A percentile compares a stretch with the other conserved stretches of the same genome.
Evolutionary conservation across 2,329 filamentous ascomycete species (phyloP).

Genomic region (Graphilbum fragrans): DNA sequence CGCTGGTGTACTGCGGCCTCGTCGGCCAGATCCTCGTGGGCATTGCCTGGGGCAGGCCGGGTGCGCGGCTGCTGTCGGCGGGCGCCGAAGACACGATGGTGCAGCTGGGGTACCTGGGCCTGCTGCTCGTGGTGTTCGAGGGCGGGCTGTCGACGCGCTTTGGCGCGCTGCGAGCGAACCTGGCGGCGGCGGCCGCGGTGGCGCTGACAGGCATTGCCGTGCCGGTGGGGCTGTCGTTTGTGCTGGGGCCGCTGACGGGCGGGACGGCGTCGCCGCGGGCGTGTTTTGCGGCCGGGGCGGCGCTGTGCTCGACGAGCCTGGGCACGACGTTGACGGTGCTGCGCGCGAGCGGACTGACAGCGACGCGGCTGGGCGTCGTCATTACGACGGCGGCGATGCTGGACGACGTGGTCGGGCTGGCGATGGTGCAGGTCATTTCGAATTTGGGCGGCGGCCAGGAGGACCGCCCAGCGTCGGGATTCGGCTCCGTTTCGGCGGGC

Average conservation of each 20-base stretch:
- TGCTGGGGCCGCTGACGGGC: constrained; percentile 34
- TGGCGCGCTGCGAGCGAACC: constrained; percentile 42
- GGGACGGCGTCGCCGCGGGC: constrained; percentile 32
- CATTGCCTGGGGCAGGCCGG: constrained; percentile 57
- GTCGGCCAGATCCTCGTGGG: constrained; percentile 62
- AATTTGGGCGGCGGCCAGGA: constrained; percentile 34
- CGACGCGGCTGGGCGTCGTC: constrained; percentile 41
- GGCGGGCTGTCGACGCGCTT: constrained; percentile 47
- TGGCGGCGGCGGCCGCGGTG: constrained; percentile 46
- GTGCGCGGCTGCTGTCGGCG: constrained; percentile 43
- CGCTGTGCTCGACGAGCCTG: constrained; percentile 61
- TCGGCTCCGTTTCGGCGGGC: constrained; percentile 16
- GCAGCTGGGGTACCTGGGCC: constrained; percentile 58
- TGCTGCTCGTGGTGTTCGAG: constrained; percentile 64
- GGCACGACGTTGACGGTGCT: constrained; percentile 55
- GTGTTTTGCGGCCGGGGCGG: constrained; percentile 60
- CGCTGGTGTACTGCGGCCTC: constrained; percentile 54
- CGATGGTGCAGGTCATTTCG: constrained; percentile 66
- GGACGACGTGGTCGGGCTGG: constrained; percentile 66
- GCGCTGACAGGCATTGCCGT: constrained; percentile 52
- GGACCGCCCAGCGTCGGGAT: neutral
- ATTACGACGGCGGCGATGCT: constrained; percentile 66
- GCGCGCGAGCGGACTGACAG: constrained; percentile 26
- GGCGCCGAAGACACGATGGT: constrained; percentile 43
- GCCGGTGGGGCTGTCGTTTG: constrained; percentile 56